Evolutionary conservation across 2,329 filamentous ascomycete species (phyloP).

Genomic region (Graphilbum fragrans): DNA sequence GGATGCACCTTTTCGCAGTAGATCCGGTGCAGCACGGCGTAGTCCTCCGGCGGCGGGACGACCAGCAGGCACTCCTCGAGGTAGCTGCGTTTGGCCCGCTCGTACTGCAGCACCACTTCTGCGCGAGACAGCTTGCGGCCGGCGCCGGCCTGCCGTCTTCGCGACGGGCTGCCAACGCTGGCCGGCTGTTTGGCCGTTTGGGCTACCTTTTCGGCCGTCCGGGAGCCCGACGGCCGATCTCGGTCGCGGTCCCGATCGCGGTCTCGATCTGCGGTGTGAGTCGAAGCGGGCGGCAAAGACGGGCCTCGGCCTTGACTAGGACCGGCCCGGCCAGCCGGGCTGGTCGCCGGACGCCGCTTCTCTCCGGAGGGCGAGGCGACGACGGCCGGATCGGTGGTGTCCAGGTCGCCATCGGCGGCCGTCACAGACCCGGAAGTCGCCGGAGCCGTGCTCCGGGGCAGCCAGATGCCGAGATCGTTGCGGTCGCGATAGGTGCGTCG

Average conservation of each 20-base stretch:
- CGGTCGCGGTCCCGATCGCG: neutral
- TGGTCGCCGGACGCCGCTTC: too few relatives aligned
- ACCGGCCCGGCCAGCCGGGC: too few relatives aligned
- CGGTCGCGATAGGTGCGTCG: conserved; percentile 26
- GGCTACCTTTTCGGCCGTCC: neutral
- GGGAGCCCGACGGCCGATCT: neutral
- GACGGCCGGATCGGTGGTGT: too few relatives aligned
- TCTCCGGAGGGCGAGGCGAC: too few relatives aligned
- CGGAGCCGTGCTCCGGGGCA: conserved; percentile 3
- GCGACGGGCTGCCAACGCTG: neutral
- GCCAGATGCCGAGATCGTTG: conserved; percentile 45
- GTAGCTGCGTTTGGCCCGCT: conserved; percentile 9
- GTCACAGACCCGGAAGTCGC: too few relatives aligned
- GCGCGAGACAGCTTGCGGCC: conserved; percentile 1
- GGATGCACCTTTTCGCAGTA: conserved; percentile 42
- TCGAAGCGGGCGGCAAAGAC: too few relatives aligned
- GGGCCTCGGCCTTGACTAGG: too few relatives aligned
- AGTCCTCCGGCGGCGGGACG: conserved; percentile 34
- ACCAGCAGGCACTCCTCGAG: conserved; percentile 29
- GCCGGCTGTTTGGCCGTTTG: neutral
- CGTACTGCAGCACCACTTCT: conserved; percentile 7
- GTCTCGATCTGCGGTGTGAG: neutral
- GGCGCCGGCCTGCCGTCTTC: neutral
- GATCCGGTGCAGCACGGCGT: conserved; percentile 28
- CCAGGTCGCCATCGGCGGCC: too few relatives aligned